These are phyloP conservation scores for Knufia fluminis DNA, from an alignment of 2,329 filamentous ascomycete genomes.

Conservation along the genomic window DNA sequence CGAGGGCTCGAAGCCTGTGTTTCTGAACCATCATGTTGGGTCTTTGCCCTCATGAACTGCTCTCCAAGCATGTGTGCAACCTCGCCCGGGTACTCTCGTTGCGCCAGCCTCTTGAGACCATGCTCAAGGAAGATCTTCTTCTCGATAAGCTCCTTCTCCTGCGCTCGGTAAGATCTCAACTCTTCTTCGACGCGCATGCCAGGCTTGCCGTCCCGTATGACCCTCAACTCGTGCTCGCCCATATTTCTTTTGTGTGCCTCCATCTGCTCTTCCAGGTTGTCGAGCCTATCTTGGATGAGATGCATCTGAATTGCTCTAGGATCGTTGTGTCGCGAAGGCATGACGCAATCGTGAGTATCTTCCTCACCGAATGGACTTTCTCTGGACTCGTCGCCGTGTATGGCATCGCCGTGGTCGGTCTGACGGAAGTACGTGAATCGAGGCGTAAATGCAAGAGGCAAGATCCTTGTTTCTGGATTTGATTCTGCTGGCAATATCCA, in stretches of 20 bases:
- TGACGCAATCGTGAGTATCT: constrained; percentile 87
- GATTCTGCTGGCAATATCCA: constrained; percentile 87
- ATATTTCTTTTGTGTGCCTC: constrained; percentile 62
- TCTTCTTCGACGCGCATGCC: constrained; percentile 33
- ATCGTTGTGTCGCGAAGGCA: constrained; percentile 74
- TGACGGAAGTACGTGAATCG: constrained; percentile 95
- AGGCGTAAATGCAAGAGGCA: constrained; percentile 87
- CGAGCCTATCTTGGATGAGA: constrained; percentile 70
- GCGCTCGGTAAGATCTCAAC: constrained; percentile 44
- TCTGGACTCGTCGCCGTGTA: constrained; percentile 68
- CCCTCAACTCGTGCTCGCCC: constrained; percentile 62
- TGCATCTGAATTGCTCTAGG: constrained; percentile 80
- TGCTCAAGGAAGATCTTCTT: constrained; percentile 51
- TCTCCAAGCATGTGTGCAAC: constrained; percentile 30
- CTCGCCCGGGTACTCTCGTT: constrained; percentile 42
- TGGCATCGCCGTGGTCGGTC: constrained; percentile 77
- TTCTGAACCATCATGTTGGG: constrained; percentile 8
- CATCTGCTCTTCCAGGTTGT: constrained; percentile 70
- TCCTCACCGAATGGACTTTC: constrained; percentile 89
- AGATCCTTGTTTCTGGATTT: constrained; percentile 86
- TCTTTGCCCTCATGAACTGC: constrained; percentile 6
- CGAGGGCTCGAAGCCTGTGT: neutral
- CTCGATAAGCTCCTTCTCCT: constrained; percentile 47
- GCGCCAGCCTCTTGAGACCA: constrained; percentile 50
- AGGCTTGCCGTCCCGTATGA: constrained; percentile 47